Evolutionary conservation across 2,329 filamentous ascomycete genomes (phyloP), one percentile per base, ranked within the genome.

Genomic region (Aspergillus brasiliensis): DNA sequence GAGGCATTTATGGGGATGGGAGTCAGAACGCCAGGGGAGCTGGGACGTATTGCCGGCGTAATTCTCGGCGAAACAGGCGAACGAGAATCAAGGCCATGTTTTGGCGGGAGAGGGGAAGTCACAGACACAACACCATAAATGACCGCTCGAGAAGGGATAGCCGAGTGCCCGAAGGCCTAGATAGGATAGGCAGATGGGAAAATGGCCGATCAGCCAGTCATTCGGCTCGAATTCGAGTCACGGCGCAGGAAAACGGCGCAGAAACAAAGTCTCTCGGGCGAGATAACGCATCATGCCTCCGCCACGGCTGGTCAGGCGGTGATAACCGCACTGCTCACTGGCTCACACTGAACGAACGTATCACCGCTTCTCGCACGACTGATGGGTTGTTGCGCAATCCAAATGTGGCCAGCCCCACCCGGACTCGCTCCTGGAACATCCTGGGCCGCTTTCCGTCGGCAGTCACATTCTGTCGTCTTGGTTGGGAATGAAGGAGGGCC

Each of bases 381-480:
- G 52, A 27, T 42, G 15, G 51, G 52, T 27, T 31, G 38, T 55
- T 55, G 38, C 52, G 56, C 60, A 60, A 62, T 28, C 31, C 42
- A 47, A 47, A 62, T 55, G 63, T 62, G 63, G n/a, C 47, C 19
- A 19, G 64, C 69, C 69, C 69, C 69, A 71, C 69, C 40, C 31
- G 25, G 46, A 40, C 27, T 47, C 58, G 40, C 40, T 51, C 34
- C 17, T 59, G 31, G 49, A 59, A 37, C 38, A 15, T 54, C 54
- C 53, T 49, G 48, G 56, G 58, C 10, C 65, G 64, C 65, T 68
- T 71, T 64, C 60, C 67, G 57, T 72, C 71, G 71, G 64, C 38
- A 25, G 62, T 62, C 57, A 58, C 55, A 61, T 60, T 48, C 17
- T 57, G 21, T 37, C 25, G 44, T 46, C 57, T 46, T 58, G 56